A percentile compares a stretch with the other conserved stretches of the same genome.
Evolutionary conservation across 2,329 filamentous ascomycete genomes (phyloP).

Genomic region (Stagonosporopsis cucurbitacearum): DNA sequence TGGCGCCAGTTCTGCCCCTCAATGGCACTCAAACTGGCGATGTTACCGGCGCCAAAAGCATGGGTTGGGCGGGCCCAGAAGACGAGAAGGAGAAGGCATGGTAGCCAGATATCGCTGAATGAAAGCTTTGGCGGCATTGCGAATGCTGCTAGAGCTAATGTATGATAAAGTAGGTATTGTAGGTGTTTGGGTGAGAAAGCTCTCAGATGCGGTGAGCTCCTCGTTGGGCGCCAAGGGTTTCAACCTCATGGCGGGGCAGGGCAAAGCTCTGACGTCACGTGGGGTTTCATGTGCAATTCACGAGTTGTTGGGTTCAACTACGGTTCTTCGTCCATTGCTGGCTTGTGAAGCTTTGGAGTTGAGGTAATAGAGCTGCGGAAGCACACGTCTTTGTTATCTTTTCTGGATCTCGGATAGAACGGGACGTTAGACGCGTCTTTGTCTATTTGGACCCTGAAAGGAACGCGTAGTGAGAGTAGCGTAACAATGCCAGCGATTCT

Average conservation of each 20-base stretch:
- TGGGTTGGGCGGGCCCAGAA: slow-evolving; percentile 72
- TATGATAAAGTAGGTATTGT: slow-evolving; percentile 4
- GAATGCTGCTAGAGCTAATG: background rate
- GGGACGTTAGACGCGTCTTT: slow-evolving; percentile 1
- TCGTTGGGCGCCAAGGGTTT: slow-evolving; percentile 14
- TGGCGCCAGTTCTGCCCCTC: slow-evolving; percentile 78
- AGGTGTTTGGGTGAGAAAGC: slow-evolving; percentile 12
- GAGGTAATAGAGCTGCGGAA: background rate
- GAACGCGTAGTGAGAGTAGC: slow-evolving; percentile 1
- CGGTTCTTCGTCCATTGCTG: background rate
- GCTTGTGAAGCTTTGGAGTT: background rate
- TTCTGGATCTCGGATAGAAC: background rate
- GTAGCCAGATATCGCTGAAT: slow-evolving; percentile 46
- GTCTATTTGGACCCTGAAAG: slow-evolving; percentile 10
- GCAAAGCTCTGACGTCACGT: slow-evolving; percentile 16
- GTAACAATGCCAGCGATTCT: background rate
- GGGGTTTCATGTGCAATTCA: slow-evolving; percentile 9
- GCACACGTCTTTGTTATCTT: background rate
- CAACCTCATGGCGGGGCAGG: slow-evolving; percentile 15
- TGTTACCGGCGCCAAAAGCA: slow-evolving; percentile 89
- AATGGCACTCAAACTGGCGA: slow-evolving; percentile 78
- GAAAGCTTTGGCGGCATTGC: slow-evolving; percentile 37
- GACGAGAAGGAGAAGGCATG: slow-evolving; percentile 60
- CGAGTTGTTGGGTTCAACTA: background rate
- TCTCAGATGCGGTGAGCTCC: slow-evolving; percentile 9